Evolutionary conservation across 1,284 basidiomycete genomes (phyloP), one percentile per base, ranked within the genome.

Genomic region (Microbotryum intermedium): DNA sequence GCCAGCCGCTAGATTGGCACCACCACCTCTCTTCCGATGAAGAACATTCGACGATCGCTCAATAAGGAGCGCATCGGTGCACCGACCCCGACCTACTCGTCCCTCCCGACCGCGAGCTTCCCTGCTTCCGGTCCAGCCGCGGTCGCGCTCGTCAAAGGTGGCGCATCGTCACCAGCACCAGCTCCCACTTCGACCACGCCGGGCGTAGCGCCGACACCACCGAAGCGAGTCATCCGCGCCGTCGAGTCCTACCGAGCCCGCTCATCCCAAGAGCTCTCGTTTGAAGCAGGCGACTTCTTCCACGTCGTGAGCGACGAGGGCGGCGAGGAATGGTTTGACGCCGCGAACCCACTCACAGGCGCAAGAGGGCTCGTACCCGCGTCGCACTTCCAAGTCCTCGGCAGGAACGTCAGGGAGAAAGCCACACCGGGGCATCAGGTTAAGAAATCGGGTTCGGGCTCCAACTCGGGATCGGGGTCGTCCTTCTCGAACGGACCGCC

Each of bases 211-310:
- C 58, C 56, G 8, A 55, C 84, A 6, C 92, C 92, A 2, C 92
- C 95, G 1, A 88, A 94, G 77, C 94, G 92, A 74, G 93, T 97
- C 72, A 95, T 99, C 71, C 86, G 89, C 60, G 93, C 95, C 6
- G 79, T 88, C 64, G 75, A 80, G 28, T 74, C 81, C 23, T 85
- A 92, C 77, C 77, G 81, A 48, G 84, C 89, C 2, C 80, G 81
- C 58, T 83, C 85, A 0, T 88, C 91, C 0, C 86, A 90, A 72
- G 87, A 97, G 72, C 83, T 99, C 57, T 84, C 88, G 48, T 98
- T 97, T 74, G 80, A 83, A 68, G 88, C 88, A 76, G 95, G 95
- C 64, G 95, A 99, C 78, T 97, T 97, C 77, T 97, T 97, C 79
- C 90, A 97, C 76, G 93, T 98, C 60, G 80, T 90, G 42, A 83